These are phyloP conservation scores for Hypoxylon intermedium DNA, from an alignment of 495 filamentous ascomycete species.

Conservation along the genomic window DNA sequence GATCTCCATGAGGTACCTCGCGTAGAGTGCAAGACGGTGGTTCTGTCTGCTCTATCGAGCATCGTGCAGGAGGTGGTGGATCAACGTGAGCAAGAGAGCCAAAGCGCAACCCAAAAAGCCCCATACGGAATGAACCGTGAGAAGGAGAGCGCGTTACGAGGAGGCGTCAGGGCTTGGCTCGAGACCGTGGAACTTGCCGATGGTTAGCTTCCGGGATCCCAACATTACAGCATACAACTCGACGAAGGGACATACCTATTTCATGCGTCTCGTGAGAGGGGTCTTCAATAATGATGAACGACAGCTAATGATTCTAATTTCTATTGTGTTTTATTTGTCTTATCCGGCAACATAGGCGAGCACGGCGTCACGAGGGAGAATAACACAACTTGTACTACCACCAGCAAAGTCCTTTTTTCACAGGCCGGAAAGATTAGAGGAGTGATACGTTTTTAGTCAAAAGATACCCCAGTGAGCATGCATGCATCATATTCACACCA, in stretches of 20 bases:
- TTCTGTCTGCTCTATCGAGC: slow-evolving; percentile 55
- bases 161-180: slow-evolving; percentile 55
- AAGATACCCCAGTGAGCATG: slow-evolving; percentile 40
- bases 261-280: background rate
- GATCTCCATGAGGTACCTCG: slow-evolving; percentile 52
- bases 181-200: slow-evolving; percentile 50
- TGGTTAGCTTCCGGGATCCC: background rate
- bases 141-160: slow-evolving; percentile 49
- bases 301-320: slow-evolving; percentile 26
- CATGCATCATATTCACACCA: slow-evolving; percentile 24
- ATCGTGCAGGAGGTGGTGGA: slow-evolving; percentile 56
- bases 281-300: slow-evolving; percentile 20
- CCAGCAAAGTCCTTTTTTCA: slow-evolving; percentile 12
- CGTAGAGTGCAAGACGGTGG: slow-evolving; percentile 55
- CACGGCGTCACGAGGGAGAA: slow-evolving; percentile 21
- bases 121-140: slow-evolving; percentile 33
- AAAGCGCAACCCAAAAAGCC: slow-evolving; percentile 10
- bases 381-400: slow-evolving; percentile 27
- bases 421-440: slow-evolving; percentile 26
- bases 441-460: slow-evolving; percentile 27
- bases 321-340: slow-evolving; percentile 7
- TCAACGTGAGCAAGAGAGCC: slow-evolving; percentile 40
- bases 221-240: background rate
- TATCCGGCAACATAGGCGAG: slow-evolving; percentile 7
- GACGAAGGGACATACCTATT: background rate